Evolutionary conservation across 2,329 filamentous ascomycete species (phyloP), one percentile per base, ranked within the genome.

Genomic region (Hymenoscyphus fraxineus): DNA sequence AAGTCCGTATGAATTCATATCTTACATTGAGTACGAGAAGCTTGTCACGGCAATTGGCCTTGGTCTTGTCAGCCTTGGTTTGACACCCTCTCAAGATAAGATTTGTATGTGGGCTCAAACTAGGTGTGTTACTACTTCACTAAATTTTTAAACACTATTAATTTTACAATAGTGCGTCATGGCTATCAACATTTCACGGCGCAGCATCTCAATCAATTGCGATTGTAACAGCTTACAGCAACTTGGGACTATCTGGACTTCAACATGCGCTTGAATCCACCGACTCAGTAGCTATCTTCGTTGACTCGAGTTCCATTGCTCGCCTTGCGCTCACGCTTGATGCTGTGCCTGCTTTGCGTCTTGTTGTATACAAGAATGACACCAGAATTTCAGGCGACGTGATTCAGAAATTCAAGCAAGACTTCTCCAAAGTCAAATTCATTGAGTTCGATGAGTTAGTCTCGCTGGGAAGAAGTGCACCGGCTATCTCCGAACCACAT

Each of bases 181-280:
- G 58, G 58, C 41, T 60, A 38, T 44, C 58, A 31, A 16, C 31
- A 47, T 60, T 60, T 31, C 58, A 60, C 41, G 58, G 58, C 35
- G 80, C 81, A 63, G 78, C 88, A 35, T 93, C 93, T 27, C 94
- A 97, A 78, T 93, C 92, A 54, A 86, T 97, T 75, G 87, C 91
- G 66, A 93, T 97, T 70, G 94, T 97, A 60, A 98, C 94, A 41
- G 92, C 93, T 60, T 97, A 97, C 78, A 93, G 97, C 77, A 96
- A 93, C 16, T 87, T 97, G 59, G 93, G 93, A 63, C 85, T 92
- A 73, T 86, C 88, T 68, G 93, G 93, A 54, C 85, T 97, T 67
- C 87, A 88, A 78, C 92, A 96, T 80, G 96, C 93, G 1, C 85
- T 97, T 67, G 82, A 87, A 39, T 90, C 96, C 79, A 95, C 92